These are phyloP conservation scores for Clarireedia hainanense DNA, from an alignment of 2,329 filamentous ascomycete species.

Conservation along the genomic window DNA sequence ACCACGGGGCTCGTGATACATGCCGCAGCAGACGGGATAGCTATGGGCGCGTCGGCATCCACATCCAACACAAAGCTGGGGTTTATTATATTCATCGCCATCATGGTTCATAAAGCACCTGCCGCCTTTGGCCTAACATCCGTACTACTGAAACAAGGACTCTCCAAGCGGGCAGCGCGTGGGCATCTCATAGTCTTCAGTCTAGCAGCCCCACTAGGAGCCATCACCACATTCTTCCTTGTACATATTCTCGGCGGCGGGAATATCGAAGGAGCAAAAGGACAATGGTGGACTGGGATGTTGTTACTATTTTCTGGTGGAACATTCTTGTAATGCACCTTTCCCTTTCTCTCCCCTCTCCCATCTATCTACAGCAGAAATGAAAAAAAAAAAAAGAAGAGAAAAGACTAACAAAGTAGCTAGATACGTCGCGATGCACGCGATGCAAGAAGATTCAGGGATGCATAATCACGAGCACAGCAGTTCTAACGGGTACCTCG, in stretches of 20 bases:
- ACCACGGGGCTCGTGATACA: constrained; percentile 95
- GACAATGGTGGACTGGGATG: constrained; percentile 85
- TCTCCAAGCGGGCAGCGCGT: constrained; percentile 77
- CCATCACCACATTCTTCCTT: constrained; percentile 72
- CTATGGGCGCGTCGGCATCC: constrained; percentile 82
- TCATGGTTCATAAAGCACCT: constrained; percentile 96
- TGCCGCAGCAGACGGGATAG: constrained; percentile 89
- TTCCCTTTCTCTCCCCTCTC: neutral
- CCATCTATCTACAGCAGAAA: neutral
- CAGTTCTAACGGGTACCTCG: constrained; percentile 46
- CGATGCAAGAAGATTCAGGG: constrained; percentile 72
- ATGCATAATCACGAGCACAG: constrained; percentile 34
- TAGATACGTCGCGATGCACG: constrained; percentile 97
- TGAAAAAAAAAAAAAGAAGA: neutral
- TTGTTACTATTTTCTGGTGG: constrained; percentile 90
- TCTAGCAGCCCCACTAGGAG: constrained; percentile 79
- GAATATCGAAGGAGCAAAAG: constrained; percentile 41
- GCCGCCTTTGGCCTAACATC: constrained; percentile 93
- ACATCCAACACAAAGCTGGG: constrained; percentile 67
- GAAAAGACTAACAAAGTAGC: constrained; percentile 17
- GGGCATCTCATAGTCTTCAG: constrained; percentile 88
- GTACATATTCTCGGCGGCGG: constrained; percentile 65
- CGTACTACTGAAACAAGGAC: constrained; percentile 79
- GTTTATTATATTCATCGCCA: constrained; percentile 88
- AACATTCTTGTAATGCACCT: constrained; percentile 73